Base-by-base conservation (phyloP, 1,284 basidiomycete species). In the Athelia sp. region DNA sequence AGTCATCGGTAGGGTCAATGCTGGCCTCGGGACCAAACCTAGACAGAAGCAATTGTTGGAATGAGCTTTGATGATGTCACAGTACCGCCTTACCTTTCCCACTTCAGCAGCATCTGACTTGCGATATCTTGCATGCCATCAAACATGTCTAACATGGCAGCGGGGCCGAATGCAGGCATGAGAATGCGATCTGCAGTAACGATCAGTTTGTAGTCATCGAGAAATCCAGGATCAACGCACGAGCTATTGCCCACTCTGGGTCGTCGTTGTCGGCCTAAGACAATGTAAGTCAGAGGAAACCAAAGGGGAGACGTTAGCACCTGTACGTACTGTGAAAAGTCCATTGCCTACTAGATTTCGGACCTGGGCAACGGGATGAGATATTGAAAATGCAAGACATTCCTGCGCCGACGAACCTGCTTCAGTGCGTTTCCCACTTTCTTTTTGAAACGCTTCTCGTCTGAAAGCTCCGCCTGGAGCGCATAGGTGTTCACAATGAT, bases 91-190 rank as follows among this genome's bases (percentile, higher is more conserved):
- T 29, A 74, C 72, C 74, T 55, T 53, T 73, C 70, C 73, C 74
- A 75, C 54, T 76, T 76, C 13, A 67, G 57, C 14, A 77, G 53
- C 47, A 81, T 68, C 57, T 81, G 77, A 31, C 66, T 62, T n/a
- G 67, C 64, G 43, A 79, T 71, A 51, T 79, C 78, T 22, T 67
- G 58, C 77, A 79, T 76, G 54, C 72, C 71, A 44, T 68, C 66
- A 57, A 76, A 74, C 77, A 79, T 79, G 51, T 65, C 67, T 38
- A 66, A 68, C 51, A 79, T 71, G 2, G 69, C 65, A 10, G 69
- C 57, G 0, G 73, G 71, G 21, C 75, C 73, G 59, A 80, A 80
- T 2, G 74, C 72, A 11, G 77, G 77, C 64, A 77, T 73, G 17
- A 81, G 69, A 35, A 81, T 64, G 26, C 76, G 74, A 61, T 81